phyloP scores from a whole-genome alignment of 176 grass and related monocot species.

The Ananas comosus region DNA sequence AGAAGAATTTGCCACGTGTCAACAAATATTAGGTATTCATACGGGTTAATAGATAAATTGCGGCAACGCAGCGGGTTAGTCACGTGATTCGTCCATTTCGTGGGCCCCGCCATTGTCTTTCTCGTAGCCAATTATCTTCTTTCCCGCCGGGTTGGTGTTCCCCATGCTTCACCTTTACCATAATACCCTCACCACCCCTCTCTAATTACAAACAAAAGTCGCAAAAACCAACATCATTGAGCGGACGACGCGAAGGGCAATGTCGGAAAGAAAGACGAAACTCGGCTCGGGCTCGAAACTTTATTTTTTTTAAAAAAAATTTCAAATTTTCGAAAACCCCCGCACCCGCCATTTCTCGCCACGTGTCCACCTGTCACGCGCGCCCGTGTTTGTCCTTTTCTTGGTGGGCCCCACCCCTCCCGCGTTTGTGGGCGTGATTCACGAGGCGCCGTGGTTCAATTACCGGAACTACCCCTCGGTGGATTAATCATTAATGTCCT shows the following conservation, averaged over 20 bases:
- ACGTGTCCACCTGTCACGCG: neutral
- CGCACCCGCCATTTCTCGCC: neutral
- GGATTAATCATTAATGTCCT: neutral
- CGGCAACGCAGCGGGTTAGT: no score
- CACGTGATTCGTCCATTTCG: neutral
- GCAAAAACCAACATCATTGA: no score
- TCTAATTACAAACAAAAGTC: neutral
- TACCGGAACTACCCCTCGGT: neutral
- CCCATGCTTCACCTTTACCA: neutral
- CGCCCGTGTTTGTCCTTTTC: neutral
- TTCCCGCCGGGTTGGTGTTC: neutral
- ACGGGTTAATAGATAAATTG: no score
- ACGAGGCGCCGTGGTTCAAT: neutral
- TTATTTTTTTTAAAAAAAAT: neutral
- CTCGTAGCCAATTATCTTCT: neutral
- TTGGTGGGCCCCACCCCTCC: neutral
- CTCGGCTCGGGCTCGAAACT: no score
- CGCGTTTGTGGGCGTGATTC: neutral
- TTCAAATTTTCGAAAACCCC: conserved; percentile 2
- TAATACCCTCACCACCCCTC: neutral
- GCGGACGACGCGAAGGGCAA: no score
- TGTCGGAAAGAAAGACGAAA: no score
- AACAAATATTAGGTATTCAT: no score
- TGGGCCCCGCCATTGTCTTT: neutral
- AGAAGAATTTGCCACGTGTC: no score